Base-by-base conservation (phyloP, 73 alveolate species). In the Paramecium sexaurelia region DNA sequence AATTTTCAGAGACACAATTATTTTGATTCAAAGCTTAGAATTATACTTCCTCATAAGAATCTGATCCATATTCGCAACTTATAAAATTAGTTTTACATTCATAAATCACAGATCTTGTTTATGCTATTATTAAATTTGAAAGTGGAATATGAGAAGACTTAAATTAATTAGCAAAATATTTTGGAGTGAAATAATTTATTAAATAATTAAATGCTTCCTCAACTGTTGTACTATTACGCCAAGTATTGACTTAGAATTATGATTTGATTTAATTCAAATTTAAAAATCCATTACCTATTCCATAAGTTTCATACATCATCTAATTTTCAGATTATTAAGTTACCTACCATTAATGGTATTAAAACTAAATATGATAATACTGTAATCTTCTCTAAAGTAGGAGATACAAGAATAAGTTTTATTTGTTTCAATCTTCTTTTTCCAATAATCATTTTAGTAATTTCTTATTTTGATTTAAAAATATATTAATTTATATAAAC, bases 341-440 rank as follows among this genome's bases (percentile, higher is more conserved):
- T 51, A 51, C 67, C 67, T 51, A 73, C 87, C 45, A 73, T 20
- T 73, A 73, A 29, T 73, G 87, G 87, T 37, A 73, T 27, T 20
- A 73, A 32, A n/a, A 73, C 57, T 1, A 73, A 33, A 73, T 73
- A 73, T n/a, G 45, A 73, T 20, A 73, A 35, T 15, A 73, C 55
- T 35, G 66, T 73, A 35, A 73, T 35, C 45, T 37, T 73, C 87
- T 73, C 87, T 32, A 73, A 37, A 13, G 33, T 37, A 35, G 87
- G 57, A 37, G 57, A 29, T 73, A 73, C 87, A 13, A 73, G 55
- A 32, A 73, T 24, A 1, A 32, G 45, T 73, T 73, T 73, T 20
- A 73, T 73, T 73, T 73, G 45, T 73, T 73, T 73, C 45, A 73
- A 73, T 24, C 87, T 11, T 35, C 56, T 73, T 37, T 73, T 73